A percentile compares a stretch with the other conserved stretches of the same genome.
phyloP scores from a whole-genome alignment of 1,139 yeast genomes.

The Candida neerlandica region DNA sequence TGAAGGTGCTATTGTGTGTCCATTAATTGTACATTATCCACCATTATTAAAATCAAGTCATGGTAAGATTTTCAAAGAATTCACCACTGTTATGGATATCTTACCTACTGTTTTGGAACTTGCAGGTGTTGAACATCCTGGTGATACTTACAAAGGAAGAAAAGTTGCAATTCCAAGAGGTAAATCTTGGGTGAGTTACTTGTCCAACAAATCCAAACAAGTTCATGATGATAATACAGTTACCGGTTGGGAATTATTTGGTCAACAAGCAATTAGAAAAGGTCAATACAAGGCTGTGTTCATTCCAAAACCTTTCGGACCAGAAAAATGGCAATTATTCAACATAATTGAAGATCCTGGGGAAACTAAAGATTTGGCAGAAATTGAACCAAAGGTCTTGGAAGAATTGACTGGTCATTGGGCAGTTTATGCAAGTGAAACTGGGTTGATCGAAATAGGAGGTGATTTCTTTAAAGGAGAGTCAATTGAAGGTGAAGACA shows the following conservation, averaged over 20 bases:
- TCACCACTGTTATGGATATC: conserved; percentile 60
- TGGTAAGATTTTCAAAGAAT: conserved; percentile 38
- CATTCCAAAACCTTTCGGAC: conserved; percentile 52
- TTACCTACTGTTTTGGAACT: conserved; percentile 55
- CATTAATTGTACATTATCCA: conserved; percentile 49
- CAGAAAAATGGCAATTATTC: conserved; percentile 53
- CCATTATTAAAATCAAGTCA: conserved; percentile 23
- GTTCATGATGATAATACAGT: conserved; percentile 50
- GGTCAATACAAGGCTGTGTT: conserved; percentile 53
- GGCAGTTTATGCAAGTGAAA: conserved; percentile 56
- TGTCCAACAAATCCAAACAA: conserved; percentile 24
- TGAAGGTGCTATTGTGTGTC: conserved; percentile 61
- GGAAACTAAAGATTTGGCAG: conserved; percentile 46
- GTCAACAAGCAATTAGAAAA: conserved; percentile 56
- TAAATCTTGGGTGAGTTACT: conserved; percentile 39
- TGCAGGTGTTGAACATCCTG: conserved; percentile 50
- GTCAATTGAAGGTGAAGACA: conserved; percentile 15
- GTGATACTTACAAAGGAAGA: conserved; percentile 37
- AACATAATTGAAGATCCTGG: conserved; percentile 49
- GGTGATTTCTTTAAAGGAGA: conserved; percentile 17
- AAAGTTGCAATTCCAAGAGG: conserved; percentile 44
- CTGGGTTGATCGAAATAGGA: conserved; percentile 47
- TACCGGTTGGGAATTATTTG: conserved; percentile 62
- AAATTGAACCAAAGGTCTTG: conserved; percentile 31
- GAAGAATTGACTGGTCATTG: conserved; percentile 48